These are phyloP conservation scores for Eutrema japonicum DNA, from an alignment of 345 rosid genomes.

Conservation along the genomic window DNA sequence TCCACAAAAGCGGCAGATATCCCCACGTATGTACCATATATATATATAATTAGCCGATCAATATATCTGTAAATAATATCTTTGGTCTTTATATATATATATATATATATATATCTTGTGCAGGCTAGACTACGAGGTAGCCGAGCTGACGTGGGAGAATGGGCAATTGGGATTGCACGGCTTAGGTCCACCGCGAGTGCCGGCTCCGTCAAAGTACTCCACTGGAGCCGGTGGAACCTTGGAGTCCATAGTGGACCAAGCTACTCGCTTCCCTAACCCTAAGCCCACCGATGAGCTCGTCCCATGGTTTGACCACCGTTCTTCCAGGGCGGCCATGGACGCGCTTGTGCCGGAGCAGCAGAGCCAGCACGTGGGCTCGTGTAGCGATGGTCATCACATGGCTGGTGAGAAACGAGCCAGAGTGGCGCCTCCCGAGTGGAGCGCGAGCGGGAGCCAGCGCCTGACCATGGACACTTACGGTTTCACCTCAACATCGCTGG, in stretches of 20 bases:
- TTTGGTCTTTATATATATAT: neutral
- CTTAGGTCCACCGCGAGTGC: conserved; percentile 61
- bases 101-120: neutral
- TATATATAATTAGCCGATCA: neutral
- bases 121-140: conserved; percentile 80
- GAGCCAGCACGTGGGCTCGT: conserved; percentile 52
- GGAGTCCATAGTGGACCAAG: conserved; percentile 92
- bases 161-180: conserved; percentile 86
- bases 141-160: conserved; percentile 97
- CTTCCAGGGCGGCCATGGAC: conserved; percentile 57
- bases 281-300: conserved; percentile 49
- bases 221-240: conserved; percentile 76
- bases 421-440: conserved; percentile 60
- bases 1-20: conserved; percentile 50
- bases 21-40: conserved; percentile 50
- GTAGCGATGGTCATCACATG: conserved; percentile 51
- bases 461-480: conserved; percentile 65
- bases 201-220: conserved; percentile 49
- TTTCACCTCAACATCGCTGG: conserved; percentile 57
- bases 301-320: conserved; percentile 58
- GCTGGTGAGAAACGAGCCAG: conserved; percentile 58
- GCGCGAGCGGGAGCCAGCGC: conserved; percentile 67
- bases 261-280: conserved; percentile 52
- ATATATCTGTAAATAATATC: neutral
- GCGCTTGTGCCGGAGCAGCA: conserved; percentile 67